Evolutionary conservation across 257 asterid species (phyloP), one percentile per base, ranked within the genome.

Genomic region (Scutellaria minor): DNA sequence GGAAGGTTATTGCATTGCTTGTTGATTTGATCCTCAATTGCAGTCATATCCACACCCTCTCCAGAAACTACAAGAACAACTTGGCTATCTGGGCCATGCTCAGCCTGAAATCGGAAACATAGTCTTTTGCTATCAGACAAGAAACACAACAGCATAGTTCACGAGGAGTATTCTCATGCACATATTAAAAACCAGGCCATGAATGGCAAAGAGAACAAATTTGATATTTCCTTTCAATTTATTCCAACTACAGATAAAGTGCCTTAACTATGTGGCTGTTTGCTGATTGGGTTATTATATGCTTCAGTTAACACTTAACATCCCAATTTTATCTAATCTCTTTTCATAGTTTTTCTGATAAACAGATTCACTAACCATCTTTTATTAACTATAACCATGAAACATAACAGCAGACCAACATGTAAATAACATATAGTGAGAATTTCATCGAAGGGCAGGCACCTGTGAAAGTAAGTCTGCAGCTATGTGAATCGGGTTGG

Each of bases 81-180:
- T 83, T 95, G 99, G 88, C 99, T 95, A 73, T 95, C 98, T 35
- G 99, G 99, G 63, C 98, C 99, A 64, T 92, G 98, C 88, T 95
- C 98, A 55, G 98, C 99, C 99, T 95, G 88, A 77, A 80, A 81
- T 63, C 58, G 66, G 61, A 71, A 68, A 15, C 78, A 66, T 11
- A 51, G 9, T 52, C 41, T 64, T 52, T 71, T 62, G 62, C 18
- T 14, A 59, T 63, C 14, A 75, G 56, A 52, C 35, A 40, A 66
- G 61, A 60, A 50, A 66, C 56, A 40, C 14, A 14, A 58, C 13
- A 51, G 40, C 41, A 51, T 11, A 46, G 24, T 57, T 37, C 31
- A 61, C 5, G 6, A 51, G 44, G 69, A 42, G 40, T 20, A 55
- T 55, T 45, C n/a, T 45, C 31, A 59, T 57, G 64, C 7, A 64